These are phyloP conservation scores for Purpureocillium lavendulum DNA, from an alignment of 2,329 filamentous ascomycete genomes.

Conservation along the genomic window DNA sequence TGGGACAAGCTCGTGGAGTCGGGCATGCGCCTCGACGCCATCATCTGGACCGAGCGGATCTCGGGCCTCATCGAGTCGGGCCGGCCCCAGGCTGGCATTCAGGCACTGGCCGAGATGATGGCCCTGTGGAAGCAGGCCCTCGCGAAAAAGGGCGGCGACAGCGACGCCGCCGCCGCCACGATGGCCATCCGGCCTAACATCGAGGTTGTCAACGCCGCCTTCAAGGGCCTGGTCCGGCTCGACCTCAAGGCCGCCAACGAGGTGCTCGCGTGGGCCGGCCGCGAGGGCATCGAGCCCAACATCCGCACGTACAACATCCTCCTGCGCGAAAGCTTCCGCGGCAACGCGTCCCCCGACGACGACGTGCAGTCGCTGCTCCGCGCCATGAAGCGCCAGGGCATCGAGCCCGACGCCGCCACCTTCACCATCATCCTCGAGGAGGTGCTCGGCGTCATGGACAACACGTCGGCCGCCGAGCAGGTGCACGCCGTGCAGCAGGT, in stretches of 20 bases:
- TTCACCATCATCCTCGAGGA: slow-evolving; percentile 65
- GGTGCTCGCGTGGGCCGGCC: slow-evolving; percentile 51
- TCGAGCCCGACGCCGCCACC: slow-evolving; percentile 58
- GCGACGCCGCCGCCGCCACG: slow-evolving; percentile 22
- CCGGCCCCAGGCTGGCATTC: slow-evolving; percentile 46
- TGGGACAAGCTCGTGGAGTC: slow-evolving; percentile 57
- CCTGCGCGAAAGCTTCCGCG: slow-evolving; percentile 50
- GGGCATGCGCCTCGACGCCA: slow-evolving; percentile 51
- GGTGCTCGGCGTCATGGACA: slow-evolving; percentile 33
- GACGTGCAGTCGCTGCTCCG: slow-evolving; percentile 45
- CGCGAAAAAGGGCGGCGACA: slow-evolving; percentile 12
- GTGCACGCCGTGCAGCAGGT: slow-evolving; percentile 41
- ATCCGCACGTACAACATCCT: slow-evolving; percentile 60
- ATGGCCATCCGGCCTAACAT: slow-evolving; percentile 50
- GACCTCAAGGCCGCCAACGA: slow-evolving; percentile 40
- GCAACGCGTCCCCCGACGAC: slow-evolving; percentile 26
- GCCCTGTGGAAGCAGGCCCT: slow-evolving; percentile 43
- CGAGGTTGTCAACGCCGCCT: slow-evolving; percentile 60
- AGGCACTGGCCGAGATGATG: slow-evolving; percentile 59
- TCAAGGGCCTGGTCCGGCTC: slow-evolving; percentile 52
- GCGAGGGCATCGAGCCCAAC: slow-evolving; percentile 46
- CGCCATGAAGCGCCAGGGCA: slow-evolving; percentile 47
- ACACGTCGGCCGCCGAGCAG: slow-evolving; percentile 39
- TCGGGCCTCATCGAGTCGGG: slow-evolving; percentile 53
- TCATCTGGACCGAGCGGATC: slow-evolving; percentile 65